These are phyloP conservation scores for Volvox carteri DNA, from an alignment of 163 green algal genomes.

Conservation along the genomic window DNA sequence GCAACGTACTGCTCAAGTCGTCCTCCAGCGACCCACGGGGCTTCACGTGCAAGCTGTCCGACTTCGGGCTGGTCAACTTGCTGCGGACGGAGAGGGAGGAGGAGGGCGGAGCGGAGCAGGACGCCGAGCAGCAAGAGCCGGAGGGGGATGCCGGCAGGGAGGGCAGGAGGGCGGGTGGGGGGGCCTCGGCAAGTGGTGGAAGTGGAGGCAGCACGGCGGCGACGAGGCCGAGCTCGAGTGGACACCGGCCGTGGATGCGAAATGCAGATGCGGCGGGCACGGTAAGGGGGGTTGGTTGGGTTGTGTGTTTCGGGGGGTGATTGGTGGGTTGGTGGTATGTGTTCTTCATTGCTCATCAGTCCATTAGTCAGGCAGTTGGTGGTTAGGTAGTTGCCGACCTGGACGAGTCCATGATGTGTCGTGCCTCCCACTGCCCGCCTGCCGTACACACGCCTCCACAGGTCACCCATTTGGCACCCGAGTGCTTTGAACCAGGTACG, in stretches of 20 bases:
- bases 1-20: conserved; percentile 80
- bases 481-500: conserved; percentile 29
- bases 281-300: neutral
- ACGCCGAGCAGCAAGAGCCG: too few species aligned
- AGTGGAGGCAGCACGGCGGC: neutral
- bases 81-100: neutral
- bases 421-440: neutral
- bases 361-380: too few species aligned
- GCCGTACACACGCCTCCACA: neutral
- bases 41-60: conserved; percentile 74
- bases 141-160: neutral
- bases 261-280: conserved; percentile 37
- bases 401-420: too few species aligned
- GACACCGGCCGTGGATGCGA: conserved; percentile 7
- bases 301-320: neutral
- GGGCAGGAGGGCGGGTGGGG: neutral
- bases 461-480: conserved; percentile 39
- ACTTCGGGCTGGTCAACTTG: conserved; percentile 46
- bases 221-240: neutral
- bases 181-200: neutral
- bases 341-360: too few species aligned
- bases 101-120: neutral
- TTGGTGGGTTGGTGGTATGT: too few species aligned
- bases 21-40: conserved; percentile 71
- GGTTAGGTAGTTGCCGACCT: too few species aligned